Evolutionary conservation across 2,329 filamentous ascomycete species (phyloP).

Genomic region (Pseudogymnoascus sp.): DNA sequence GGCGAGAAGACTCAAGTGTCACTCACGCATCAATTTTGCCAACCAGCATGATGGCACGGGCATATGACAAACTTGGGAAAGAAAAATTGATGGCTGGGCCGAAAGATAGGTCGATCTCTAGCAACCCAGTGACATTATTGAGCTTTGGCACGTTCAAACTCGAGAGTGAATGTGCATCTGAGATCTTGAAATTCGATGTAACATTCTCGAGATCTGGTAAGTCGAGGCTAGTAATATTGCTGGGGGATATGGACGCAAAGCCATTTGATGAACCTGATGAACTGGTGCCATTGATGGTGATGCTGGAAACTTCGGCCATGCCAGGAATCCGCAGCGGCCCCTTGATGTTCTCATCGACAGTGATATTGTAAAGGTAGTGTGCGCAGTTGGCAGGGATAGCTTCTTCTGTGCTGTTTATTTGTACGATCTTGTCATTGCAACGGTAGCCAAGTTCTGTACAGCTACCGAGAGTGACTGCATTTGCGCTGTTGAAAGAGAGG

Average conservation of each 20-base stretch:
- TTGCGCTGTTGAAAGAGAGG: neutral
- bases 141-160: neutral
- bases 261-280: neutral
- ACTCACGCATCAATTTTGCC: neutral
- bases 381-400: neutral
- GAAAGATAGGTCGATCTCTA: neutral
- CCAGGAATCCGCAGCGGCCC: neutral
- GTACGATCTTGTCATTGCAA: neutral
- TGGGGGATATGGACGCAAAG: neutral
- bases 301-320: neutral
- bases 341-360: neutral
- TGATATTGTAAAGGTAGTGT: neutral
- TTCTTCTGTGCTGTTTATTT: neutral
- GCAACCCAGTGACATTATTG: neutral
- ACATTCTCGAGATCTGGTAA: neutral
- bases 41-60: neutral
- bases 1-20: neutral
- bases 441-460: neutral
- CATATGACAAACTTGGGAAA: neutral
- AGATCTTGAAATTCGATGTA: neutral
- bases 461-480: neutral
- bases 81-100: neutral
- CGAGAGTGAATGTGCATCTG: neutral
- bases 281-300: neutral
- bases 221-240: neutral